phyloP scores from a whole-genome alignment of 2,329 filamentous ascomycete genomes.

The Fusarium annulatum region DNA sequence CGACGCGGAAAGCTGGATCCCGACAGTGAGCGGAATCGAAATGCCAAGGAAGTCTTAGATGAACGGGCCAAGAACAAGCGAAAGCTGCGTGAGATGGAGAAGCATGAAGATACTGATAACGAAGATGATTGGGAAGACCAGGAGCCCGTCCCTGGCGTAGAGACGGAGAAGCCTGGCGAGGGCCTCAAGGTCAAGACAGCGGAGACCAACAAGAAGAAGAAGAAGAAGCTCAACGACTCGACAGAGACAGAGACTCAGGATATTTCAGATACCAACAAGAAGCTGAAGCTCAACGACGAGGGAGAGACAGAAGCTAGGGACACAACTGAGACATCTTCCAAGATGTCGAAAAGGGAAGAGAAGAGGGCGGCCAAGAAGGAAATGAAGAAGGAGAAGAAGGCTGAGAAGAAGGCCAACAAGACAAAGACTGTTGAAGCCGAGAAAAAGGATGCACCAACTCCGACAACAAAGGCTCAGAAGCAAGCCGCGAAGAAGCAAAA shows the following conservation, averaged over 20 bases:
- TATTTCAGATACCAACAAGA: conserved; percentile 62
- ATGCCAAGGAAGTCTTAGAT: conserved; percentile 92
- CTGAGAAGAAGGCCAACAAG: conserved; percentile 57
- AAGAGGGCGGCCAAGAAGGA: conserved; percentile 63
- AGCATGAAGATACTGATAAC: conserved; percentile 56
- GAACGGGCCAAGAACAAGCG: conserved; percentile 82
- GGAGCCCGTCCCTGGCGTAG: conserved; percentile 64
- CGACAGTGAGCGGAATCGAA: conserved; percentile 81
- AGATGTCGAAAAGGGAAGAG: conserved; percentile 64
- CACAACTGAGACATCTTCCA: conserved; percentile 60
- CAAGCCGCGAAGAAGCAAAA: conserved; percentile 44
- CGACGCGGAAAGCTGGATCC: conserved; percentile 92
- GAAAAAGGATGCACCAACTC: conserved; percentile 41
- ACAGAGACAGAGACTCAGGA: conserved; percentile 19
- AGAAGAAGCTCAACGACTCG: conserved; percentile 53
- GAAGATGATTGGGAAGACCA: conserved; percentile 59
- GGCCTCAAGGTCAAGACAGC: conserved; percentile 65
- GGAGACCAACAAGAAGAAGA: conserved; percentile 66
- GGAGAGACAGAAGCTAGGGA: conserved; percentile 40
- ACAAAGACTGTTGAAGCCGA: conserved; percentile 50
- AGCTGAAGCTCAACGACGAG: conserved; percentile 56
- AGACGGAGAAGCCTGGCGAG: conserved; percentile 71
- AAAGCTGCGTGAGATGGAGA: conserved; percentile 75
- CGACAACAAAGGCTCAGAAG: conserved; percentile 41
- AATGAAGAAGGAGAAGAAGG: conserved; percentile 57